Conservation (phyloP, 805 yeast species). For the Martiniozyma abietophila region DNA sequence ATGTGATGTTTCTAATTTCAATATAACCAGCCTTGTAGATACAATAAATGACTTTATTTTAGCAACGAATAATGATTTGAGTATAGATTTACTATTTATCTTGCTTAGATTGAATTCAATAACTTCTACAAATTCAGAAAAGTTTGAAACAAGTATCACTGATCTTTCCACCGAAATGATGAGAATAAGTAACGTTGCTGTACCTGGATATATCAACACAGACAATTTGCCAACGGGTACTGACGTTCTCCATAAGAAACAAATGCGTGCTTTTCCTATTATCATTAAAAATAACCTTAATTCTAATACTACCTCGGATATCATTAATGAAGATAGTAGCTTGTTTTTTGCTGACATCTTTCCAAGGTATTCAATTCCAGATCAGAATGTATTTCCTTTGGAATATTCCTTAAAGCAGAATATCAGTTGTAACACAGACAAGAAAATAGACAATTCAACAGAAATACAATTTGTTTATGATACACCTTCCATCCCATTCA, state of each 20-base stretch:
- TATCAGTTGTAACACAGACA: not conserved
- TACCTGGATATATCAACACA: conserved; percentile 5
- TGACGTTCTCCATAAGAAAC: conserved; percentile 26
- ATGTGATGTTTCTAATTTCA: conserved; percentile 16
- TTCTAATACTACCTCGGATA: conserved; percentile 24
- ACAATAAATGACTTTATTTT: conserved; percentile 27
- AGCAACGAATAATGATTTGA: conserved; percentile 36
- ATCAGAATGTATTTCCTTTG: no score
- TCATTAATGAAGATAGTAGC: conserved; percentile 7
- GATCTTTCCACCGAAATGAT: conserved; percentile 6
- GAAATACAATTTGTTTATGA: conserved; percentile 29
- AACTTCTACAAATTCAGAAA: not conserved
- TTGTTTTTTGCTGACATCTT: conserved; percentile 7
- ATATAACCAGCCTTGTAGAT: conserved; percentile 19
- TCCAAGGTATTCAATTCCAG: no score
- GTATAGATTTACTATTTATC: conserved; percentile 35
- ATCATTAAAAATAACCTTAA: conserved; percentile 24
- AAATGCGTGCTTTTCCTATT: conserved; percentile 30
- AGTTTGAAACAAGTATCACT: conserved; percentile 8
- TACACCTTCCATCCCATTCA: conserved; percentile 28
- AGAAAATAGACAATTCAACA: not conserved
- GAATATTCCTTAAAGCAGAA: no score
- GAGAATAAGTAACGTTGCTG: conserved; percentile 1
- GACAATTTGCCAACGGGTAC: conserved; percentile 6
- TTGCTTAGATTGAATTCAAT: conserved; percentile 29